A percentile compares a stretch with the other conserved stretches of the same genome.
Conservation (phyloP, 2,329 filamentous ascomycete genomes). For the Macrophomina tecta region DNA sequence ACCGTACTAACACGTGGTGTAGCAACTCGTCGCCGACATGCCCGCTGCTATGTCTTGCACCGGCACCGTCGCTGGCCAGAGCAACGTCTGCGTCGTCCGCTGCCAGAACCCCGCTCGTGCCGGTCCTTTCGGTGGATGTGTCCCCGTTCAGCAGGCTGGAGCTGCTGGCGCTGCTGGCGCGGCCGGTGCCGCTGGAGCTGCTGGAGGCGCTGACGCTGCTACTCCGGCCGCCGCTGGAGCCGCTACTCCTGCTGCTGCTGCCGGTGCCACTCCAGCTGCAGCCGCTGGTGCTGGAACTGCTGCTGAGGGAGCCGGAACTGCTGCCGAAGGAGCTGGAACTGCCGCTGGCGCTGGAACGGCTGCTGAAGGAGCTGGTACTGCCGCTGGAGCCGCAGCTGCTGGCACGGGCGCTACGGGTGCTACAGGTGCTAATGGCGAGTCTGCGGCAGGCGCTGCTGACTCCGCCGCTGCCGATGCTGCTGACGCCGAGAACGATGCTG, state of each 20-base stretch:
- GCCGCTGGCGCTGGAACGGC: conserved; percentile 11
- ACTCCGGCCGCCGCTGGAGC: conserved; percentile 23
- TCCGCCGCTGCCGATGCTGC: conserved; percentile 27
- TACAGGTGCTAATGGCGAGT: not conserved
- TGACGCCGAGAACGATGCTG: not conserved
- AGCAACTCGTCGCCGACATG: conserved; percentile 65
- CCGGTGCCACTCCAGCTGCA: conserved; percentile 27
- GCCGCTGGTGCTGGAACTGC: not conserved
- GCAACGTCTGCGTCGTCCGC: conserved; percentile 67
- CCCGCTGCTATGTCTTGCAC: conserved; percentile 63
- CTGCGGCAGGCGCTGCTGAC: conserved; percentile 16
- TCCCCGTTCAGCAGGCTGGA: conserved; percentile 59
- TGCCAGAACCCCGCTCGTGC: conserved; percentile 66
- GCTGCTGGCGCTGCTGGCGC: conserved; percentile 28
- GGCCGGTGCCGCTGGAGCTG: no score
- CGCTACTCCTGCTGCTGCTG: conserved; percentile 9
- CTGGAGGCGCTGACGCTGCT: conserved; percentile 3
- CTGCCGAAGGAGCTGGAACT: not conserved
- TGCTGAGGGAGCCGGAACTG: not conserved
- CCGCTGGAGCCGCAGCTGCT: conserved; percentile 22
- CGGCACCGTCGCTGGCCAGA: conserved; percentile 64
- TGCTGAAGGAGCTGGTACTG: not conserved
- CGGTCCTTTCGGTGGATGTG: conserved; percentile 68
- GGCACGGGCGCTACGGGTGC: not conserved
- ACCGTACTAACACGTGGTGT: conserved; percentile 28